Evolutionary conservation across 1,284 basidiomycete genomes (phyloP), one percentile per base, ranked within the genome.

Genomic region (Ganoderma sp.): DNA sequence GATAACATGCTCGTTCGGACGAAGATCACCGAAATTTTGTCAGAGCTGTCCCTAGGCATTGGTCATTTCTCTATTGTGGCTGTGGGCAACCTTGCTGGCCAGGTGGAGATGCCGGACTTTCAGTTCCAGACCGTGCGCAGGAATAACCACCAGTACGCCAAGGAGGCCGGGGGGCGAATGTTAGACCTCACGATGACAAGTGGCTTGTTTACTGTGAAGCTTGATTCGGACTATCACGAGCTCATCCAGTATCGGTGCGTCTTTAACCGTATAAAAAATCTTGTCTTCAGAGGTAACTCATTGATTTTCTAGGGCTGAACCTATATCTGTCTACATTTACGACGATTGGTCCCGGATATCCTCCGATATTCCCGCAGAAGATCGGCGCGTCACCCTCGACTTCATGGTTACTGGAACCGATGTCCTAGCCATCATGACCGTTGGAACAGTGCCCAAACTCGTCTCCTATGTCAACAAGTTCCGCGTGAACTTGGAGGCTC

Each of bases 271-370:
- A 14, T 7, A 52, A 25, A 64, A 52, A 25, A 64, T 67, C 50
- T 10, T 43, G 25, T 61, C 37, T 32, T 10, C 28, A 56, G 32
- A 32, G 8, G 52, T 19, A 56, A 41, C 4, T 61, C 2, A 22
- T 61, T 17, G 22, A 52, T 8, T 43, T 2, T 43, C 14, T 68
- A 96, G 94, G 52, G 90, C 94, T 32, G 91, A 93, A 74, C 94
- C 95, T 0, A 79, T 95, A 39, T 83, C 87, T 67, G 86, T 96
- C 63, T 87, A 88, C 61, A 88, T 96, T 56, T 88, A 85, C 70
- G 95, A 97, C 74, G 93, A 97, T 75, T 97, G 95, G 95, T 88
- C 87, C 5, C 81, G 82, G 61, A 83, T 86, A 65, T 79, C 81
- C 17, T 74, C 82, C 2, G 74, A 78, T 39, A 70, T 79, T 17